phyloP scores from a whole-genome alignment of 768 basidiomycete genomes.

The Tremella mesenterica region DNA sequence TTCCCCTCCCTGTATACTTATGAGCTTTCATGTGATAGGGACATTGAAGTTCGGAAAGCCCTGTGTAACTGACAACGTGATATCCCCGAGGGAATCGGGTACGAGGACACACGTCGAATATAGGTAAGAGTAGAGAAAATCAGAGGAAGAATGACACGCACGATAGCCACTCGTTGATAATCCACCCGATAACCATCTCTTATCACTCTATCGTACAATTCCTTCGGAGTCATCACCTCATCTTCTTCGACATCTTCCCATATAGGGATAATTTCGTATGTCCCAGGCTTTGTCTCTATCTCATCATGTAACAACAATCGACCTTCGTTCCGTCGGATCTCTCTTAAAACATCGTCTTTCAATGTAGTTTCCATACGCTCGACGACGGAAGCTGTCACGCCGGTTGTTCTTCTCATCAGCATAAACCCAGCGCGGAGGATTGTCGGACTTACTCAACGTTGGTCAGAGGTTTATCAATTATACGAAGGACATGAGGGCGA shows the following conservation, averaged over 20 bases:
- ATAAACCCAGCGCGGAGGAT: neutral
- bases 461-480: conserved; percentile 76
- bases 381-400: conserved; percentile 79
- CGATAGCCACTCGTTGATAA: conserved; percentile 82
- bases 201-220: conserved; percentile 41
- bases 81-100: neutral
- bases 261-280: conserved; percentile 81
- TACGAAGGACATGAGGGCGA: conserved; percentile 78
- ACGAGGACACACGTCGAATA: no score
- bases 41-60: neutral
- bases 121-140: neutral
- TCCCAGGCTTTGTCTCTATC: conserved; percentile 81
- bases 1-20: no score
- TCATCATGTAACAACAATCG: conserved; percentile 89
- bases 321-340: conserved; percentile 61
- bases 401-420: conserved; percentile 62
- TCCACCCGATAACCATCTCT: conserved; percentile 55
- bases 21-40: no score
- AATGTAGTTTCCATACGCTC: conserved; percentile 83
- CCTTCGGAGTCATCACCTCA: conserved; percentile 44
- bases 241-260: conserved; percentile 70
- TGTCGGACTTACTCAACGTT: conserved; percentile 71
- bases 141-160: conserved; percentile 46
- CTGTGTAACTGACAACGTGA: neutral
- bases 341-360: conserved; percentile 76